Conservation (phyloP, 192 early-diverging fungal species). For the Podochytrium sp. region DNA sequence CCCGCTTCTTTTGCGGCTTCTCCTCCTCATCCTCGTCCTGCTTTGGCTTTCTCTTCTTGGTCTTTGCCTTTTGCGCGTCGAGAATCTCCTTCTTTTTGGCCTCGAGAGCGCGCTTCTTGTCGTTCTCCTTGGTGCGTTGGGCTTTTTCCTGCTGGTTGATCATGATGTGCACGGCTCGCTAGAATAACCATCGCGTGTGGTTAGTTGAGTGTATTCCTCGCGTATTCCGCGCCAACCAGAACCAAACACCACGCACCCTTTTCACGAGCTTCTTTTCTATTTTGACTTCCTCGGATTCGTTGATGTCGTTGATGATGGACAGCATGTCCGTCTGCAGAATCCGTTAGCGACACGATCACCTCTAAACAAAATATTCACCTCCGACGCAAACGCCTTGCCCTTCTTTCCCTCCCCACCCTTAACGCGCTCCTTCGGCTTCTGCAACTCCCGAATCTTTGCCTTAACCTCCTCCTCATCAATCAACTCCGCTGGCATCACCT, state of each 20-base stretch:
- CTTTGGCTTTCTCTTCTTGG: constrained; percentile 5
- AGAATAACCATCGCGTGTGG: not conserved
- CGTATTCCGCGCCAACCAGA: not conserved
- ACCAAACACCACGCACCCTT: not conserved
- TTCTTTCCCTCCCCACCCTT: constrained; percentile 28
- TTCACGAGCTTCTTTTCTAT: constrained; percentile 26
- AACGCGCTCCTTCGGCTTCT: not conserved
- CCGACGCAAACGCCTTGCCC: constrained; percentile 25
- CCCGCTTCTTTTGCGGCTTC: not conserved
- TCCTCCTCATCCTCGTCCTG: not conserved
- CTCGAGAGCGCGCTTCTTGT: constrained; percentile 6
- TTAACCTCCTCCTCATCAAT: not conserved
- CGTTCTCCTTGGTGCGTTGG: not conserved
- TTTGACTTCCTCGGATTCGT: constrained; percentile 21
- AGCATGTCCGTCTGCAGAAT: constrained; percentile 17
- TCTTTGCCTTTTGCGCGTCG: constrained; percentile 11
- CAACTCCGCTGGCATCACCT: not conserved
- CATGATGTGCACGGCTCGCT: constrained; percentile 13
- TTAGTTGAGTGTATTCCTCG: not conserved
- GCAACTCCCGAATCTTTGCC: not conserved
- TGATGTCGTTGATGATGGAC: constrained; percentile 25
- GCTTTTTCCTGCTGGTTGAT: constrained; percentile 8
- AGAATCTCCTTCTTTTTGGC: constrained; percentile 28
- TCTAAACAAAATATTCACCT: not conserved
- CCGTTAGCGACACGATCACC: not conserved